A percentile compares a stretch with the other conserved stretches of the same genome.
Evolutionary conservation across 2,329 filamentous ascomycete species (phyloP).

Genomic region (Ophiostoma novo-ulmi): DNA sequence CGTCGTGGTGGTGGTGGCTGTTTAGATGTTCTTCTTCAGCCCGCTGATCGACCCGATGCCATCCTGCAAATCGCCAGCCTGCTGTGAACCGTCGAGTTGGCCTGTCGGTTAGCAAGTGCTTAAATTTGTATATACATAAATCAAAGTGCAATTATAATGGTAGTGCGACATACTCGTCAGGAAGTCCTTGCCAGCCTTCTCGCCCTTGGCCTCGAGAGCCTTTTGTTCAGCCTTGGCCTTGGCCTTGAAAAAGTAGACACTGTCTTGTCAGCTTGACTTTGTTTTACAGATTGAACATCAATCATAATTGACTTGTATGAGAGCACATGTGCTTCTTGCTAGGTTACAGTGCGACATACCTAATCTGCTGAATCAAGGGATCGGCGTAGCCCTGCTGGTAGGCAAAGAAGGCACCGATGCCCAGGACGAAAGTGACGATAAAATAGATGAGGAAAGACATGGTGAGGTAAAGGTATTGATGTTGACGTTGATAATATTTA

Average conservation of each 20-base stretch:
- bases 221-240: constrained; percentile 40
- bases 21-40: constrained; percentile 33
- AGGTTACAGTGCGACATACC: constrained; percentile 23
- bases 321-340: background rate
- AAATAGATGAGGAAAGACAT: constrained; percentile 31
- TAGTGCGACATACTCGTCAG: constrained; percentile 32
- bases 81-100: constrained; percentile 37
- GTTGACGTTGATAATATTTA: too few species aligned
- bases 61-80: constrained; percentile 34
- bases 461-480: background rate
- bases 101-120: constrained; percentile 23
- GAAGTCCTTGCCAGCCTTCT: constrained; percentile 39
- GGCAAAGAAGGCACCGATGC: constrained; percentile 34
- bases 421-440: constrained; percentile 30
- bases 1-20: background rate
- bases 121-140: background rate
- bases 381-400: constrained; percentile 39
- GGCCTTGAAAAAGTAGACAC: constrained; percentile 38
- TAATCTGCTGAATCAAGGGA: constrained; percentile 37
- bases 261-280: constrained; percentile 12
- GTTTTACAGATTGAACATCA: background rate
- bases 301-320: too few species aligned
- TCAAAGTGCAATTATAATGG: too few species aligned
- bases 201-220: constrained; percentile 37
- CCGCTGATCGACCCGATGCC: constrained; percentile 32